Evolutionary conservation across 2,329 filamentous ascomycete genomes (phyloP).

Genomic region (Cercospora brassicicola): DNA sequence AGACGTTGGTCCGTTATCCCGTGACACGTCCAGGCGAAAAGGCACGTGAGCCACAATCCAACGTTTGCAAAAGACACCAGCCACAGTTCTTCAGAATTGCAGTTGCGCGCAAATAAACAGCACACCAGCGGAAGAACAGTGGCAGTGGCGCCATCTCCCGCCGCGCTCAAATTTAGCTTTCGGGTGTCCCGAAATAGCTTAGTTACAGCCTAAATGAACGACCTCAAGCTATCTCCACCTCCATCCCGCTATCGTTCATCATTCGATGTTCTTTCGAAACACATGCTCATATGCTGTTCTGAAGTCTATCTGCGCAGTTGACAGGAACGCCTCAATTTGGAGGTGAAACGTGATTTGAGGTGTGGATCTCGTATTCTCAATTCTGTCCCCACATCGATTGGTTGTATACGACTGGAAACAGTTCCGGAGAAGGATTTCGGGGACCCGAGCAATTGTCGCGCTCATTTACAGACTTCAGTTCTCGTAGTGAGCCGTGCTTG

Average conservation of each 20-base stretch:
- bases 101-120: neutral
- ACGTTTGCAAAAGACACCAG: neutral
- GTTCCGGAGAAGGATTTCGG: neutral
- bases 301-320: neutral
- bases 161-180: neutral
- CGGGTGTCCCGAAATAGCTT: neutral
- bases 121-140: neutral
- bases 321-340: neutral
- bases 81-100: neutral
- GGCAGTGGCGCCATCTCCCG: neutral
- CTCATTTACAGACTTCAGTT: neutral
- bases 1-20: neutral
- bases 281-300: neutral
- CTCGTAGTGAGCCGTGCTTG: neutral
- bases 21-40: neutral
- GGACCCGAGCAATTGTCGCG: neutral
- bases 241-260: neutral
- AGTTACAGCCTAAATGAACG: neutral
- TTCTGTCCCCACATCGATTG: neutral
- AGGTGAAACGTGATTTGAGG: neutral
- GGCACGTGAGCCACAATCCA: neutral
- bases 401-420: neutral
- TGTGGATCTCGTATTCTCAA: neutral
- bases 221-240: neutral
- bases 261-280: no score